Percentiles rank a stretch among this genome's conserved stretches.
These are phyloP conservation scores for Puccinia brachypodii DNA, from an alignment of 1,284 basidiomycete species.

Conservation along the genomic window DNA sequence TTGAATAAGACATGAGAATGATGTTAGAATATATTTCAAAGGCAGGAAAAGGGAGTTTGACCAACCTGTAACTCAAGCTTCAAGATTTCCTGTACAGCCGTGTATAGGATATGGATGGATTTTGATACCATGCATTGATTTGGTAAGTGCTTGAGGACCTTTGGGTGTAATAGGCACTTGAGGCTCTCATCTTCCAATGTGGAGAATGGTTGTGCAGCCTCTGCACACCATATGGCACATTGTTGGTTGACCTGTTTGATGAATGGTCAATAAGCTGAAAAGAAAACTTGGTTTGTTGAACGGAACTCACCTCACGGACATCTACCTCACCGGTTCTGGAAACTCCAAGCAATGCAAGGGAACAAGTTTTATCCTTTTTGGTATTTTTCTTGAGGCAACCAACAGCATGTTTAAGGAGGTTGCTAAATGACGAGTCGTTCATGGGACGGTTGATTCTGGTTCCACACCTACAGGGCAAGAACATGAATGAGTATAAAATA, in stretches of 20 bases:
- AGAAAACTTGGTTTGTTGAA: neutral
- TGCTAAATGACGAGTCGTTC: neutral
- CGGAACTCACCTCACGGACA: conserved; percentile 3
- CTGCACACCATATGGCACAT: conserved; percentile 8
- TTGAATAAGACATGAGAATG: neutral
- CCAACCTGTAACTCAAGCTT: neutral
- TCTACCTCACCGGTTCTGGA: neutral
- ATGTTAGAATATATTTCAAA: neutral
- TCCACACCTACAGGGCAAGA: neutral
- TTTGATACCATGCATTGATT: neutral
- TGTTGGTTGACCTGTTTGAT: neutral
- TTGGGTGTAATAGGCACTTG: neutral
- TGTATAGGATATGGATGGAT: neutral
- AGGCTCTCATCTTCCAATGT: neutral
- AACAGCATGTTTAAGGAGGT: neutral
- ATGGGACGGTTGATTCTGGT: neutral
- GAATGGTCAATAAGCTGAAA: neutral
- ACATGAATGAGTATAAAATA: neutral
- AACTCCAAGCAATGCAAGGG: neutral
- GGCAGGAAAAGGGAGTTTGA: no score
- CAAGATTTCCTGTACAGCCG: neutral
- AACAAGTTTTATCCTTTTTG: neutral
- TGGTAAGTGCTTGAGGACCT: neutral
- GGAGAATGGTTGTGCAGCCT: neutral
- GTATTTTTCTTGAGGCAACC: neutral